phyloP scores from a whole-genome alignment of 2,329 filamentous ascomycete genomes.

The Calycina herbarum region DNA sequence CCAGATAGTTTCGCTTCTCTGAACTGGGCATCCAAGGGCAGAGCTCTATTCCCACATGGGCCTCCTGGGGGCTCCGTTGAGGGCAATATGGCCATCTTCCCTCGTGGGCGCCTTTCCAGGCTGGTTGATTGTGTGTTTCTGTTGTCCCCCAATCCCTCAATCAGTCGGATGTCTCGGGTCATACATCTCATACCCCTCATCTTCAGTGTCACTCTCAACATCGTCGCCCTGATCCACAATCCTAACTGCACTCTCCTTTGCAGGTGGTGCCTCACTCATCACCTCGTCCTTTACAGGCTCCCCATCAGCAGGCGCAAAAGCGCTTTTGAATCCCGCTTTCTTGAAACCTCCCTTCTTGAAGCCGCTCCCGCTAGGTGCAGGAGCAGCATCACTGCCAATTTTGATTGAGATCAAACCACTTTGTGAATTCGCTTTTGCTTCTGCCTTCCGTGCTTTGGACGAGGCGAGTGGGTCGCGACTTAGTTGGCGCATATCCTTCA shows the following conservation, averaged over 20 bases:
- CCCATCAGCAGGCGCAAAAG: constrained; percentile 58
- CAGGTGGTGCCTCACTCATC: constrained; percentile 30
- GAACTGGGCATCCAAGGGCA: background rate
- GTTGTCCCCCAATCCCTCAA: constrained; percentile 41
- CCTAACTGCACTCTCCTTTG: constrained; percentile 26
- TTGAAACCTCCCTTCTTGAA: constrained; percentile 74
- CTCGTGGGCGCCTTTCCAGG: background rate
- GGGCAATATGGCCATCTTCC: background rate
- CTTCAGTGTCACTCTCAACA: constrained; percentile 65
- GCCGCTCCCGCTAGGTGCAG: constrained; percentile 38
- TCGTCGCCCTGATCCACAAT: constrained; percentile 54
- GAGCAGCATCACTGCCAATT: constrained; percentile 45
- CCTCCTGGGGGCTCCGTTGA: background rate
- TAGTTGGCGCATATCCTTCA: constrained; percentile 86
- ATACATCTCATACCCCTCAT: constrained; percentile 71
- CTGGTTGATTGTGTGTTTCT: background rate
- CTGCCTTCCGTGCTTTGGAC: constrained; percentile 65
- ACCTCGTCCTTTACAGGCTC: constrained; percentile 43
- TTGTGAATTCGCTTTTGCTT: constrained; percentile 65
- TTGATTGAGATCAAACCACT: constrained; percentile 67
- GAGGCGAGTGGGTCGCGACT: constrained; percentile 68
- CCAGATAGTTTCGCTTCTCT: no score
- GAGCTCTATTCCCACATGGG: background rate
- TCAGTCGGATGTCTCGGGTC: constrained; percentile 61
- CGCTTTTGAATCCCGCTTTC: constrained; percentile 80